Conservation (phyloP, 768 basidiomycete species). For the Leccinum ochraceum region DNA sequence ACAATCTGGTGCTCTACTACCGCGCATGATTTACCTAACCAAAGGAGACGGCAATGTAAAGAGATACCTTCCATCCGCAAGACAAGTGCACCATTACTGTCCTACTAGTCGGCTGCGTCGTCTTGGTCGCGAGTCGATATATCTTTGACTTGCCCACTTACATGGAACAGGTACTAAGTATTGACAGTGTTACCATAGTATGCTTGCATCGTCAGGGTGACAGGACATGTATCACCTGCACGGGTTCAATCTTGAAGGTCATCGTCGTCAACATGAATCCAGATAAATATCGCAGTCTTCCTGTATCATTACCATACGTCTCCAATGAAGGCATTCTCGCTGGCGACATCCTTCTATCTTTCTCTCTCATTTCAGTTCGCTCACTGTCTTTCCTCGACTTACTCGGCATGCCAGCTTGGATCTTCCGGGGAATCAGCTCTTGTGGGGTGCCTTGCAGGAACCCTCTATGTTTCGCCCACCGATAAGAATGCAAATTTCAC, state of each 20-base stretch:
- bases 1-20: background rate
- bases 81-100: background rate
- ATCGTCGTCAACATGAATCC: background rate
- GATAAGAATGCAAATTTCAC: slow-evolving; percentile 48
- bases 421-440: slow-evolving; percentile 43
- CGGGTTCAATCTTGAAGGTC: background rate
- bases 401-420: slow-evolving; percentile 54
- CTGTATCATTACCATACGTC: background rate
- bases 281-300: background rate
- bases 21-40: background rate
- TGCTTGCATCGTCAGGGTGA: background rate
- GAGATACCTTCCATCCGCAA: too few relatives aligned
- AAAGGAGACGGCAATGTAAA: background rate
- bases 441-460: slow-evolving; percentile 55
- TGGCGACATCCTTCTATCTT: slow-evolving; percentile 8
- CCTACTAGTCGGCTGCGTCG: background rate
- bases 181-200: background rate
- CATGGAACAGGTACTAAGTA: background rate
- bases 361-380: slow-evolving; percentile 2
- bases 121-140: background rate
- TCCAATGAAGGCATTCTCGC: slow-evolving; percentile 11
- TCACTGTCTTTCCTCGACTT: slow-evolving; percentile 46
- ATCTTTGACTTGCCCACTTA: background rate
- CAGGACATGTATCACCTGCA: background rate
- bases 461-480: slow-evolving; percentile 56